Conservation (phyloP, 1,284 basidiomycete genomes). For the Vanrija humicola region DNA sequence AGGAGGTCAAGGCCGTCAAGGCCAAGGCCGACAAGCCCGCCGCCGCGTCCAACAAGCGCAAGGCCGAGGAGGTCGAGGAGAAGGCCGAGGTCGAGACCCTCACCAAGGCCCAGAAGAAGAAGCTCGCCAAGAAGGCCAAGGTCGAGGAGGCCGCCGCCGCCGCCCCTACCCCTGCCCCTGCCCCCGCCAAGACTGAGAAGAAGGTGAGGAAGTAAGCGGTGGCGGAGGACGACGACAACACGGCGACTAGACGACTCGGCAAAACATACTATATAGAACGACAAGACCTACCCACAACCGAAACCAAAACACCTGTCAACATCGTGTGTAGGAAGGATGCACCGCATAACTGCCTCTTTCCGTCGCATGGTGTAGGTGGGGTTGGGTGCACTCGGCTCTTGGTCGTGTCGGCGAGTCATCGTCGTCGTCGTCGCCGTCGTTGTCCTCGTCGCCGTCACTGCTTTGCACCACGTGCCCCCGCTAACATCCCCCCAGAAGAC, state of each 20-base stretch:
- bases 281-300: neutral
- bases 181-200: constrained; percentile 43
- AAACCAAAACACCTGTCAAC: neutral
- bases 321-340: neutral
- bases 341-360: neutral
- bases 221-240: neutral
- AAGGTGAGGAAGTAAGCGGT: constrained; percentile 41
- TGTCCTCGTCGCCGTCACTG: neutral
- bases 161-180: constrained; percentile 46
- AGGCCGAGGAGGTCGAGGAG: constrained; percentile 17
- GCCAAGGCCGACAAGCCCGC: constrained; percentile 5
- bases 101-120: constrained; percentile 49
- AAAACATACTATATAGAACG: no score
- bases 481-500: constrained; percentile 43
- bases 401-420: no score
- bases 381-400: no score
- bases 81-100: constrained; percentile 16
- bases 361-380: no score
- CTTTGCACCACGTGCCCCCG: neutral
- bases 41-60: constrained; percentile 14
- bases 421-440: no score
- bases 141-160: constrained; percentile 51
- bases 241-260: neutral
- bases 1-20: constrained; percentile 14
- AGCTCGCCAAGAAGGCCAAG: constrained; percentile 47